Percentiles rank a stretch among this genome's conserved stretches.
Evolutionary conservation across 176 grass and related monocot genomes (phyloP).

Genomic region (Luzula sylvatica): DNA sequence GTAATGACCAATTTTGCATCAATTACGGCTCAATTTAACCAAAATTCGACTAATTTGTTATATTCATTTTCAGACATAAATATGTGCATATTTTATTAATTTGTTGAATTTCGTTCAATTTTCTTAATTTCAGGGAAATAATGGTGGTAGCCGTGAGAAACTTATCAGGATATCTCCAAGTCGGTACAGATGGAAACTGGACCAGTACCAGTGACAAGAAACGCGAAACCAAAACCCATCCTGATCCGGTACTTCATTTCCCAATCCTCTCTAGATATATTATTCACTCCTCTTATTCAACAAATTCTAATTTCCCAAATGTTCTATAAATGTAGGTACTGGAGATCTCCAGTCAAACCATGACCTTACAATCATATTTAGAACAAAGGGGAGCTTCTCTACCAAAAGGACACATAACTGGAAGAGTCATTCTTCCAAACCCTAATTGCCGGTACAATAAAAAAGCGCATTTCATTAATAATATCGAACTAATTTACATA

Average conservation of each 20-base stretch:
- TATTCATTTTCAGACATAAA: too few species aligned
- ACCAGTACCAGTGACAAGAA: slow-evolving; percentile 43
- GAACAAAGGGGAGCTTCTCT: slow-evolving; percentile 64
- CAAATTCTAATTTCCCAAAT: slow-evolving; percentile 6
- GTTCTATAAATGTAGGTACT: slow-evolving; percentile 39
- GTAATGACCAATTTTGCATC: too few species aligned
- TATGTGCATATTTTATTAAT: too few species aligned
- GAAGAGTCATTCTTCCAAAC: slow-evolving; percentile 74
- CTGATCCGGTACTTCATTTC: slow-evolving; percentile 47
- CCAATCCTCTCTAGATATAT: background rate
- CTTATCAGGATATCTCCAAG: slow-evolving; percentile 50
- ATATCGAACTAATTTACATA: background rate
- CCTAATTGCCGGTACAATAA: slow-evolving; percentile 41
- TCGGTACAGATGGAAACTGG: slow-evolving; percentile 71
- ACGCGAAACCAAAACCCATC: slow-evolving; percentile 32
- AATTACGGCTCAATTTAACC: too few species aligned
- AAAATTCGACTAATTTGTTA: too few species aligned
- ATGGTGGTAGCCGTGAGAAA: slow-evolving; percentile 88
- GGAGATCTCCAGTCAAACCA: slow-evolving; percentile 54
- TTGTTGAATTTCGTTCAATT: too few species aligned
- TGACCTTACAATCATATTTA: slow-evolving; percentile 82
- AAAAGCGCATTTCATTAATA: background rate
- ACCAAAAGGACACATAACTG: slow-evolving; percentile 47
- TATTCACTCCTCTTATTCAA: background rate
- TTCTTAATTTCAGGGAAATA: slow-evolving; percentile 43